A percentile compares a stretch with the other conserved stretches of the same genome.
Evolutionary conservation across 805 yeast species (phyloP).

Genomic region (Lipomyces lipofer): DNA sequence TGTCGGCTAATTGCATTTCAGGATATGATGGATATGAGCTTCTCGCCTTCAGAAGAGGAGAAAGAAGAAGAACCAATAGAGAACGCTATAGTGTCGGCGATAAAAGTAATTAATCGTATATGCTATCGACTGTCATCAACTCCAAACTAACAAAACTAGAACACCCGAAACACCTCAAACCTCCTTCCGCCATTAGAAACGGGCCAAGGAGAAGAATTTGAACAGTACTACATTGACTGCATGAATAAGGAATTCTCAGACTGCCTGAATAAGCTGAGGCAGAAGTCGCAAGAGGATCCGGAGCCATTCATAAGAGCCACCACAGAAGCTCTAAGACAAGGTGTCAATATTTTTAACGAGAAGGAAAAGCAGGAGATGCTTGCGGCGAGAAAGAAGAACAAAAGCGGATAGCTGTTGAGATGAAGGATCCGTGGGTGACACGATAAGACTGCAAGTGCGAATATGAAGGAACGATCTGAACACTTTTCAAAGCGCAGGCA

Average conservation of each 20-base stretch:
- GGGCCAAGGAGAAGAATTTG: conserved; percentile 16
- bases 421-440: too few relatives aligned
- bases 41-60: too few relatives aligned
- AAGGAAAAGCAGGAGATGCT: conserved; percentile 3
- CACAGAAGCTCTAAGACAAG: conserved; percentile 8
- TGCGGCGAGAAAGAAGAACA: not conserved
- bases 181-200: conserved; percentile 8
- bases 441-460: too few relatives aligned
- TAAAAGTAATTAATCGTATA: too few relatives aligned
- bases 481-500: too few relatives aligned
- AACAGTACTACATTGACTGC: conserved; percentile 15
- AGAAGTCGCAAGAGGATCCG: not conserved
- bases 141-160: conserved; percentile 1
- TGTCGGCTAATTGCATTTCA: too few relatives aligned
- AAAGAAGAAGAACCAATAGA: too few relatives aligned
- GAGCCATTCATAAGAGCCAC: not conserved
- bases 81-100: too few relatives aligned
- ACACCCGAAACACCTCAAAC: not conserved
- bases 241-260: conserved; percentile 13
- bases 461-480: too few relatives aligned
- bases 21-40: too few relatives aligned
- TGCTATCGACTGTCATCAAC: too few relatives aligned
- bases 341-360: conserved; percentile 11
- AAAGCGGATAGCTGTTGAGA: too few relatives aligned
- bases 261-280: conserved; percentile 9